Percentiles rank a stretch among this genome's conserved stretches.
Evolutionary conservation across 805 yeast genomes (phyloP).

Genomic region (Lipomyces mesembrius): DNA sequence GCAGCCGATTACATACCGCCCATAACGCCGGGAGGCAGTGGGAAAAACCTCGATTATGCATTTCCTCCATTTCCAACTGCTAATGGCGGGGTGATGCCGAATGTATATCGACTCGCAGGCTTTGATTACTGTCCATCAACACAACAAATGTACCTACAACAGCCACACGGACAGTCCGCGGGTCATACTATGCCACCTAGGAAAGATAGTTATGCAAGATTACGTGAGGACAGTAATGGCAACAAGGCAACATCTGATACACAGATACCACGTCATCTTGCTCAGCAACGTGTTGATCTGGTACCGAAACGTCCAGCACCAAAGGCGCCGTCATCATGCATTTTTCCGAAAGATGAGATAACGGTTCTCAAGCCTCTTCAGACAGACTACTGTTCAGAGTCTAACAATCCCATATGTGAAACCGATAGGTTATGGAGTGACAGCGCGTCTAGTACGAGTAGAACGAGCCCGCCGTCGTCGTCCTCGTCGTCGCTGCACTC

Average conservation of each 20-base stretch:
- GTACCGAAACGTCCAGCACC: slow-evolving; percentile 3
- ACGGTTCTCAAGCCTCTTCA: background rate
- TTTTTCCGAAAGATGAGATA: background rate
- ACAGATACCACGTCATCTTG: background rate
- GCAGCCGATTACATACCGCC: background rate
- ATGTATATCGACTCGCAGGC: slow-evolving; percentile 52
- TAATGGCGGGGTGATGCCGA: slow-evolving; percentile 34
- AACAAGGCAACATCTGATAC: background rate
- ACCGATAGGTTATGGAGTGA: background rate
- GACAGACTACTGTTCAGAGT: background rate
- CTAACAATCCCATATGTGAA: background rate
- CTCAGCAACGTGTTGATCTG: background rate
- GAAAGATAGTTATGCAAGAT: background rate
- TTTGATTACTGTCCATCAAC: slow-evolving; percentile 45
- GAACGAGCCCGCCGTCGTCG: background rate
- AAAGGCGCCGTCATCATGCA: background rate
- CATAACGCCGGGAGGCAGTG: background rate
- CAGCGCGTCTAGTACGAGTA: background rate
- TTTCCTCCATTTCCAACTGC: slow-evolving; percentile 50
- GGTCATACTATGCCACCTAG: background rate
- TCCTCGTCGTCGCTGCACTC: background rate
- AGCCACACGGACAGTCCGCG: background rate
- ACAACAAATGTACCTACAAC: background rate
- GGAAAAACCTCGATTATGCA: slow-evolving; percentile 45
- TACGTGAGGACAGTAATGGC: background rate